Conservation (phyloP, 805 yeast genomes). For the Pichia gijzeniarum region DNA sequence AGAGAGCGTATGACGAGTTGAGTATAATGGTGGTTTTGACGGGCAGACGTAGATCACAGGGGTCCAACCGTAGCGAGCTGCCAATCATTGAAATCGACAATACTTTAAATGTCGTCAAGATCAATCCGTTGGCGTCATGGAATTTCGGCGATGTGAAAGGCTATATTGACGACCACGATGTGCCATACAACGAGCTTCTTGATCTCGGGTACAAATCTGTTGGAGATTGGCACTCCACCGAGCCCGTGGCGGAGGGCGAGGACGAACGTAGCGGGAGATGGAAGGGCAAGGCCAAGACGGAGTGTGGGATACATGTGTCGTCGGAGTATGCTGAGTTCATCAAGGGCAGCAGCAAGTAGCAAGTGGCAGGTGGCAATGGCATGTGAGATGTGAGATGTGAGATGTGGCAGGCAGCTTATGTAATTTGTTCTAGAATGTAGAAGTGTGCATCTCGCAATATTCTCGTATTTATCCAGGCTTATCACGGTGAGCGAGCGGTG, state of each 20-base stretch:
- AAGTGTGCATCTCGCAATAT: no score
- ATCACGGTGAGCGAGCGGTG: neutral
- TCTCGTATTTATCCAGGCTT: no score
- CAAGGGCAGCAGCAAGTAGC: slow-evolving; percentile 12
- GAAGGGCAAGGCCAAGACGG: slow-evolving; percentile 89
- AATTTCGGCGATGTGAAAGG: slow-evolving; percentile 60
- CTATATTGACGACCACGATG: slow-evolving; percentile 63
- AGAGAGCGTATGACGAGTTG: slow-evolving; percentile 71
- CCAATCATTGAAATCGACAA: slow-evolving; percentile 74
- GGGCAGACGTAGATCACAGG: slow-evolving; percentile 87
- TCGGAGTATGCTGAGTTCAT: slow-evolving; percentile 63
- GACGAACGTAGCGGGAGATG: slow-evolving; percentile 97
- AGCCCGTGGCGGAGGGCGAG: slow-evolving; percentile 83
- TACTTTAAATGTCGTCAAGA: slow-evolving; percentile 65
- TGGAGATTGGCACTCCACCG: slow-evolving; percentile 94
- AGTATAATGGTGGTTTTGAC: slow-evolving; percentile 82
- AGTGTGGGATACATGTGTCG: slow-evolving; percentile 90
- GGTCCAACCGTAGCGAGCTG: slow-evolving; percentile 68
- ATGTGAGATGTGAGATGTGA: no score
- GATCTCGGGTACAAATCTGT: slow-evolving; percentile 86
- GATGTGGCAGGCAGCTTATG: no score
- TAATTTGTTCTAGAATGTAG: no score
- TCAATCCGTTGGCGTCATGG: slow-evolving; percentile 87
- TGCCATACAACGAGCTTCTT: slow-evolving; percentile 79
- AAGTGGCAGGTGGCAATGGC: no score